phyloP scores from a whole-genome alignment of 192 early-diverging fungal species.

The Backusella circina region DNA sequence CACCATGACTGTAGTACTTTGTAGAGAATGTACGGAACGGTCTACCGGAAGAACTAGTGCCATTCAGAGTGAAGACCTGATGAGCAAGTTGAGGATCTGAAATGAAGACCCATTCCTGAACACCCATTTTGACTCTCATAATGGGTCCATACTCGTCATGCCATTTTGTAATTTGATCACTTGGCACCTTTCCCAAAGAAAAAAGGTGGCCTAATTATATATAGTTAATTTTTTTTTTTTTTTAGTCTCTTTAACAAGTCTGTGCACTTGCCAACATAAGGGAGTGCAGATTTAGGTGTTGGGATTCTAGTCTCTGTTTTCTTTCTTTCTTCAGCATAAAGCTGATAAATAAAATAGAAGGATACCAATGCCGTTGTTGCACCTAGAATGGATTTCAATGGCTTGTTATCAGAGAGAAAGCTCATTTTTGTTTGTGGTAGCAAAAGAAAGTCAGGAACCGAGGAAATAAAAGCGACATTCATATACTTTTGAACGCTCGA shows the following conservation, averaged over 20 bases:
- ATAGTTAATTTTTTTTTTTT: no score
- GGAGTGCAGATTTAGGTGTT: neutral
- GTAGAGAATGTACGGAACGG: neutral
- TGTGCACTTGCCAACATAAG: no score
- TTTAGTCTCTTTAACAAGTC: no score
- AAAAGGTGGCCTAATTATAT: neutral
- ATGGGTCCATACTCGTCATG: neutral
- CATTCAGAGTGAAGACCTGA: neutral
- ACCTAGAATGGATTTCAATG: neutral
- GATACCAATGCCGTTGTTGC: neutral
- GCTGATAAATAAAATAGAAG: neutral
- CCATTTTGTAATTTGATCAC: neutral
- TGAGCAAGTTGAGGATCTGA: conserved; percentile 3
- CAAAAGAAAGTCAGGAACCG: no score
- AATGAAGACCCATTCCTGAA: conserved; percentile 8
- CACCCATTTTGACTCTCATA: neutral
- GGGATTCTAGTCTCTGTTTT: neutral
- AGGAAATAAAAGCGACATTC: no score
- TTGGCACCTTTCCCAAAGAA: neutral
- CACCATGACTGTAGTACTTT: neutral
- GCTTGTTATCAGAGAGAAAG: neutral
- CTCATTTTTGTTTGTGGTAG: neutral
- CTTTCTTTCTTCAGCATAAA: neutral
- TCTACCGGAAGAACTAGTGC: neutral
- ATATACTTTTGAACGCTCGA: no score